Evolutionary conservation across 108 stramenopile species (phyloP).

Genomic region (Cyclostephanos tholiformis): DNA sequence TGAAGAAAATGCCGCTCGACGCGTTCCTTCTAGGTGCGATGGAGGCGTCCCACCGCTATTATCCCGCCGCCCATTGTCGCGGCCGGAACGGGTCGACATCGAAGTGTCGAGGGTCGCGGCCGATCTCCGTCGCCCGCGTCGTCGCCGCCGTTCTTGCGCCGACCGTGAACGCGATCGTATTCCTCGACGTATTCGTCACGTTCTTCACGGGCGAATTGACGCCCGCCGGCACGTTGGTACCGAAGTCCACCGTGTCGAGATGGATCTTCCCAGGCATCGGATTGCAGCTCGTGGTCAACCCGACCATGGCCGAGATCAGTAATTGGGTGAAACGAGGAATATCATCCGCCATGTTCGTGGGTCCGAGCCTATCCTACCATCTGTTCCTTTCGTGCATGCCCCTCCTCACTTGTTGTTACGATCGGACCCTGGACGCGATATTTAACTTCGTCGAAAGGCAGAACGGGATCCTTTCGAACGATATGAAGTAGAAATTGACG

Average conservation of each 20-base stretch:
- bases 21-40: conserved; percentile 31
- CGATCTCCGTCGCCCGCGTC: conserved; percentile 42
- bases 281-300: conserved; percentile 77
- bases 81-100: conserved; percentile 19
- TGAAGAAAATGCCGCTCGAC: conserved; percentile 49
- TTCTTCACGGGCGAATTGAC: conserved; percentile 83
- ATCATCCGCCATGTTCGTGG: conserved; percentile 27
- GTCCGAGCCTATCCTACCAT: conserved; percentile 56
- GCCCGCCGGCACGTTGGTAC: conserved; percentile 53
- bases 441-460: conserved; percentile 44
- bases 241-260: conserved; percentile 65
- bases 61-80: conserved; percentile 2
- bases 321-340: conserved; percentile 13
- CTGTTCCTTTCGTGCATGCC: conserved; percentile 21
- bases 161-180: conserved; percentile 55
- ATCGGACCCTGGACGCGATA: conserved; percentile 38
- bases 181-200: conserved; percentile 77
- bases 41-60: conserved; percentile 12
- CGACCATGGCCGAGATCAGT: conserved; percentile 59
- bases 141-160: conserved; percentile 53
- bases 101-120: conserved; percentile 31
- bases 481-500: not conserved
- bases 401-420: conserved; percentile 42
- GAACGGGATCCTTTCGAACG: conserved; percentile 20
- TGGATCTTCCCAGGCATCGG: conserved; percentile 77